These are phyloP conservation scores for Platismatia glauca DNA, from an alignment of 495 filamentous ascomycete genomes.

Conservation along the genomic window DNA sequence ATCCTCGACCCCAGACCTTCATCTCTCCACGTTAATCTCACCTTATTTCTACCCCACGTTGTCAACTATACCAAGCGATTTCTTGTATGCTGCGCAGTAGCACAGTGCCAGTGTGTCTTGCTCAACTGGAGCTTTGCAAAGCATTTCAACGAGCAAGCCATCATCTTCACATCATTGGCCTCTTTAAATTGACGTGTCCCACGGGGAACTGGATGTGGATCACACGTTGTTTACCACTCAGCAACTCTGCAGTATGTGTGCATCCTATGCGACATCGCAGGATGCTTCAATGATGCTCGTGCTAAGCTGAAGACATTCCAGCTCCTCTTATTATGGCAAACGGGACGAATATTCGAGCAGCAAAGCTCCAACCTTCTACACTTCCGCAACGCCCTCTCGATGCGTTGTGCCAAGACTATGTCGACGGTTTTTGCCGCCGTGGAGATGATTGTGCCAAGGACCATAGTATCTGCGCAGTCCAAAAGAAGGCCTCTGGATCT, in stretches of 20 bases:
- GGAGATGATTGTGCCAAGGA: constrained; percentile 12
- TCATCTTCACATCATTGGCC: background rate
- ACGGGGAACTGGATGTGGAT: background rate
- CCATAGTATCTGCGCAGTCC: constrained; percentile 16
- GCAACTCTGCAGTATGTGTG: background rate
- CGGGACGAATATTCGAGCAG: constrained; percentile 9
- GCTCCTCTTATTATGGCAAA: background rate
- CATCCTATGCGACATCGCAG: background rate
- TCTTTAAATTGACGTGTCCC: background rate
- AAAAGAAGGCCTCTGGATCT: background rate
- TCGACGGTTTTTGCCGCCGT: constrained; percentile 19
- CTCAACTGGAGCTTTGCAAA: background rate
- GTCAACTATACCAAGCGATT: background rate
- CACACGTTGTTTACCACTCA: background rate
- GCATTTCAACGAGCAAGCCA: background rate
- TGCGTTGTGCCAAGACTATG: constrained; percentile 17
- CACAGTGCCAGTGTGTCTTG: background rate
- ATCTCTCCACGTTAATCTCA: background rate
- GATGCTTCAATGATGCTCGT: background rate
- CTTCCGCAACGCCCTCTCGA: constrained; percentile 9
- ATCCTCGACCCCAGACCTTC: background rate
- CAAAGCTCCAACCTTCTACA: constrained; percentile 8
- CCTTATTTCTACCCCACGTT: background rate
- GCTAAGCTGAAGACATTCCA: background rate
- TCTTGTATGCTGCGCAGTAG: background rate